Conservation (phyloP, 768 basidiomycete species). For the Pisolithus tinctorius region DNA sequence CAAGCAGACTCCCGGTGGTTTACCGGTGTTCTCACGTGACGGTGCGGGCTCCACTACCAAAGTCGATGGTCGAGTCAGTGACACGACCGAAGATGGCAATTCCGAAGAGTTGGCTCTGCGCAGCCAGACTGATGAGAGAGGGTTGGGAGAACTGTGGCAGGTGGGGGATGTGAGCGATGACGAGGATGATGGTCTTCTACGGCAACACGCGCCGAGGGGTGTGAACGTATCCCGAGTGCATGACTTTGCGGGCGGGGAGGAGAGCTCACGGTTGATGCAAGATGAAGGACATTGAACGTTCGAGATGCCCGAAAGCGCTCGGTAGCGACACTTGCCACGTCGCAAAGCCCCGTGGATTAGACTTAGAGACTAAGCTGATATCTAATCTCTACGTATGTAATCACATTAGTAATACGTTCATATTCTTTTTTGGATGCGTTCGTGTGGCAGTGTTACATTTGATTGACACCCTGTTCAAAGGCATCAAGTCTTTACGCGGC, state of each 20-base stretch:
- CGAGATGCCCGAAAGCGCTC: constrained; percentile 22
- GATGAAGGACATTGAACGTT: constrained; percentile 24
- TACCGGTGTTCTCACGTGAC: constrained; percentile 14
- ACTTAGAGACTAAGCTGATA: no score
- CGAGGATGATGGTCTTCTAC: constrained; percentile 42
- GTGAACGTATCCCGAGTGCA: constrained; percentile 9
- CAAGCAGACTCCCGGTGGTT: constrained; percentile 17
- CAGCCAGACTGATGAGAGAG: constrained; percentile 33
- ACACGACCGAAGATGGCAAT: constrained; percentile 25
- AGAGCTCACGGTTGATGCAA: constrained; percentile 38
- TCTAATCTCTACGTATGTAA: no score
- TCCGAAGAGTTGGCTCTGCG: constrained; percentile 30
- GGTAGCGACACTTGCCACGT: constrained; percentile 28
- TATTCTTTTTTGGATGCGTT: no score
- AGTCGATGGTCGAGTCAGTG: constrained; percentile 5
- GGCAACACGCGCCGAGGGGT: constrained; percentile 16
- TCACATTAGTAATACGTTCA: no score
- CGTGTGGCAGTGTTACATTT: not conserved
- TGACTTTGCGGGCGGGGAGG: constrained; percentile 27
- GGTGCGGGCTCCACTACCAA: constrained; percentile 20
- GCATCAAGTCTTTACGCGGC: not conserved
- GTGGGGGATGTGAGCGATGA: constrained; percentile 69
- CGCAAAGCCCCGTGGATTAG: constrained; percentile 3
- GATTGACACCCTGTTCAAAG: constrained; percentile 5
- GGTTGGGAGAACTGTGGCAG: constrained; percentile 49